These are phyloP conservation scores for Tirmania nivea DNA, from an alignment of 495 filamentous ascomycete genomes.

Conservation along the genomic window DNA sequence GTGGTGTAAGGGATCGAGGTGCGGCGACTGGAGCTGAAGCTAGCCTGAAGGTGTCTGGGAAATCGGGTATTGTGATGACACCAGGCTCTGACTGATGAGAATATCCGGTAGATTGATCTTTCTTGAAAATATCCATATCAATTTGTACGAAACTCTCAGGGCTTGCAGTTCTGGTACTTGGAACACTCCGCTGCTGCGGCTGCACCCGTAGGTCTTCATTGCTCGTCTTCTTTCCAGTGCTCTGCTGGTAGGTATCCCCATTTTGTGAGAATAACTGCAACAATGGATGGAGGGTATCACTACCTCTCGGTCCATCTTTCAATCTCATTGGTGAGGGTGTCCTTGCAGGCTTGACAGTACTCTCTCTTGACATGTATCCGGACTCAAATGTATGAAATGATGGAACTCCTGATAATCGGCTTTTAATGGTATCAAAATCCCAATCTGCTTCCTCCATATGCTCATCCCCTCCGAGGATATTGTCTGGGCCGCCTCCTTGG, in stretches of 20 bases:
- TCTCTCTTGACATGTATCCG: conserved; percentile 4
- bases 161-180: background rate
- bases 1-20: conserved; percentile 4
- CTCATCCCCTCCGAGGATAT: background rate
- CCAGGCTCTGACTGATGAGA: background rate
- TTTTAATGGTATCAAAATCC: conserved; percentile 35
- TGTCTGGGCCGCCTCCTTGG: background rate
- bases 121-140: background rate
- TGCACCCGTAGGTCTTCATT: background rate
- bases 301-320: background rate
- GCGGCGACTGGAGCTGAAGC: conserved; percentile 1
- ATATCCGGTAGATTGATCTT: background rate
- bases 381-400: conserved; percentile 5
- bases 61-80: background rate
- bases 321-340: background rate
- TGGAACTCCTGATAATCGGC: conserved; percentile 17
- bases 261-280: background rate
- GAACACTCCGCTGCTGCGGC: background rate
- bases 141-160: background rate
- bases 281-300: background rate
- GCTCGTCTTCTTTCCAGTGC: background rate
- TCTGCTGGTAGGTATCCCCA: background rate
- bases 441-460: conserved; percentile 56
- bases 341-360: conserved; percentile 3
- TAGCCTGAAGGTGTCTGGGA: background rate